Evolutionary conservation across 768 basidiomycete species (phyloP).

Genomic region (Pleurotus eryngii): DNA sequence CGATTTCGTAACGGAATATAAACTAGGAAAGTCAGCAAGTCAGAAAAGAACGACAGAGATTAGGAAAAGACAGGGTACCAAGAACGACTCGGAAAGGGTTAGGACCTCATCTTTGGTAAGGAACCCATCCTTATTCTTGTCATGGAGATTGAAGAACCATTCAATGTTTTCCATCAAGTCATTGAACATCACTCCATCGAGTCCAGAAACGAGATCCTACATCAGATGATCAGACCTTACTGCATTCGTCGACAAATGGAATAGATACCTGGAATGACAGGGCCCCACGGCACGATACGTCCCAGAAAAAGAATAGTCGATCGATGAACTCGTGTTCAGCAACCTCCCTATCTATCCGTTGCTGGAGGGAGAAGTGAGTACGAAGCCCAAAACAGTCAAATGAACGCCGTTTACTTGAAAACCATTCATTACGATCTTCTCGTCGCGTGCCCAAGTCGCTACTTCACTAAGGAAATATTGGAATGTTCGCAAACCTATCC

Average conservation of each 20-base stretch:
- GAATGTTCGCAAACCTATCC: conserved; percentile 85
- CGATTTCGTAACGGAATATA: conserved; percentile 95
- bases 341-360: conserved; percentile 84
- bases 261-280: conserved; percentile 81
- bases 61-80: conserved; percentile 47
- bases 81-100: conserved; percentile 88
- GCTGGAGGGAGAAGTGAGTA: conserved; percentile 36
- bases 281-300: conserved; percentile 74
- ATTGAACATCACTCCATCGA: conserved; percentile 91
- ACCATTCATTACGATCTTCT: conserved; percentile 88
- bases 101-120: conserved; percentile 96
- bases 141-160: conserved; percentile 96
- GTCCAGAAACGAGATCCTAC: conserved; percentile 84
- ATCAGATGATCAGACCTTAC: background rate
- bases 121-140: conserved; percentile 94
- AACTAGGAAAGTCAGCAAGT: conserved; percentile 51
- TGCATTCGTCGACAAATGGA: background rate
- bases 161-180: conserved; percentile 98
- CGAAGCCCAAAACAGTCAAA: background rate
- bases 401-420: conserved; percentile 58
- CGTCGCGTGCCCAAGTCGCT: conserved; percentile 93
- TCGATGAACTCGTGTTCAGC: conserved; percentile 97
- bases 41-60: conserved; percentile 5
- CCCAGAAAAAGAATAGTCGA: conserved; percentile 94
- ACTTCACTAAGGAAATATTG: conserved; percentile 87